These are phyloP conservation scores for Aspergillus biplanus DNA, from an alignment of 495 filamentous ascomycete species.

Conservation along the genomic window DNA sequence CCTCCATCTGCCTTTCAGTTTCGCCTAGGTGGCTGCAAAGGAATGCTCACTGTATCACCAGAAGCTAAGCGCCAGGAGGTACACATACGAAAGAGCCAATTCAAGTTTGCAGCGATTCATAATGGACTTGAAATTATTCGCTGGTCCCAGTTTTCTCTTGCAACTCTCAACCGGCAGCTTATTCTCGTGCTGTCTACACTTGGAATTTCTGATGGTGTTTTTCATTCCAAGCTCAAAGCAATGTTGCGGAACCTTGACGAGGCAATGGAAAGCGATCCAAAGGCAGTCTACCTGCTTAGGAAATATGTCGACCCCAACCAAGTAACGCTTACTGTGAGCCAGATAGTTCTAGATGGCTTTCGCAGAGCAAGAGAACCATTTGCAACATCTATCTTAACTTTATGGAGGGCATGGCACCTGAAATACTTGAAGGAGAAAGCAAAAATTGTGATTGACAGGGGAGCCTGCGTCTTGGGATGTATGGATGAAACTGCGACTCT, in stretches of 20 bases:
- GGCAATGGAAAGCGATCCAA: slow-evolving; percentile 65
- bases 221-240: slow-evolving; percentile 64
- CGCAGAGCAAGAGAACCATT: slow-evolving; percentile 79
- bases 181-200: slow-evolving; percentile 81
- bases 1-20: slow-evolving; percentile 88
- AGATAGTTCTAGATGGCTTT: slow-evolving; percentile 81
- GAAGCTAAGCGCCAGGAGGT: slow-evolving; percentile 64
- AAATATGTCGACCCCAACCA: slow-evolving; percentile 86
- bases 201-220: slow-evolving; percentile 69
- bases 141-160: slow-evolving; percentile 70
- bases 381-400: slow-evolving; percentile 67
- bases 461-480: slow-evolving; percentile 88
- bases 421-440: slow-evolving; percentile 93
- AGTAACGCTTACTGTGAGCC: slow-evolving; percentile 70
- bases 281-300: slow-evolving; percentile 67
- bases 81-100: slow-evolving; percentile 78
- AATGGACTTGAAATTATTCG: slow-evolving; percentile 83
- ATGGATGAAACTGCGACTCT: slow-evolving; percentile 82
- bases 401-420: slow-evolving; percentile 83
- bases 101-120: slow-evolving; percentile 78
- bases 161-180: slow-evolving; percentile 85
- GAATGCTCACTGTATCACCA: slow-evolving; percentile 74
- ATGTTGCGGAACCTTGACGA: slow-evolving; percentile 67
- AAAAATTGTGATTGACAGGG: slow-evolving; percentile 75
- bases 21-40: slow-evolving; percentile 89